These are phyloP conservation scores for Apostasia shenzhenica DNA, from an alignment of 106 monocot genomes.

Conservation along the genomic window DNA sequence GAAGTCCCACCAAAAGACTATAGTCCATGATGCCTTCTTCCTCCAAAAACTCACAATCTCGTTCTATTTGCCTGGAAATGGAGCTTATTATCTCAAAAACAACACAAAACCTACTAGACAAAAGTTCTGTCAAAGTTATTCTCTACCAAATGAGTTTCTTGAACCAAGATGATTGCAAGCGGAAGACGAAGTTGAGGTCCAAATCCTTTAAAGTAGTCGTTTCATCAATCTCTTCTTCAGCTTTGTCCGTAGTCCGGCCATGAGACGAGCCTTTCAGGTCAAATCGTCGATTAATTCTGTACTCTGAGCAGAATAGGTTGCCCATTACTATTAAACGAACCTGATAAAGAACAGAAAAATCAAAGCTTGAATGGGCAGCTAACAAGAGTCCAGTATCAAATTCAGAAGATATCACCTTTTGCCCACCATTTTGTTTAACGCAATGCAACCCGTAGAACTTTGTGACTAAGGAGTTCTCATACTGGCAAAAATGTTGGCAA, in stretches of 20 bases:
- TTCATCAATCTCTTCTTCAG: constrained; percentile 51
- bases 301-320: constrained; percentile 63
- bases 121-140: not conserved
- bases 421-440: constrained; percentile 66
- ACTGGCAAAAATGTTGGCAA: constrained; percentile 43
- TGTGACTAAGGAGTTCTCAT: constrained; percentile 58
- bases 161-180: constrained; percentile 28
- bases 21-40: not conserved
- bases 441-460: constrained; percentile 78
- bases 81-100: not conserved
- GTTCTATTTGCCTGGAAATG: constrained; percentile 16
- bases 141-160: constrained; percentile 35
- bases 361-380: not conserved
- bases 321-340: constrained; percentile 76
- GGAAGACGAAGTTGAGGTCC: constrained; percentile 62
- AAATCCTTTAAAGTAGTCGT: constrained; percentile 76
- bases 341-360: constrained; percentile 12
- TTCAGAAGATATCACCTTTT: constrained; percentile 21
- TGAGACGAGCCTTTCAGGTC: constrained; percentile 73
- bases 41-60: constrained; percentile 17
- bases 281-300: constrained; percentile 55
- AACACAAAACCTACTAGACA: not conserved
- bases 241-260: constrained; percentile 51
- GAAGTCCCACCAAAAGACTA: not conserved
- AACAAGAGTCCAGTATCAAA: not conserved